These are phyloP conservation scores for Cercospora beticola DNA, from an alignment of 2,329 filamentous ascomycete species.

Conservation along the genomic window DNA sequence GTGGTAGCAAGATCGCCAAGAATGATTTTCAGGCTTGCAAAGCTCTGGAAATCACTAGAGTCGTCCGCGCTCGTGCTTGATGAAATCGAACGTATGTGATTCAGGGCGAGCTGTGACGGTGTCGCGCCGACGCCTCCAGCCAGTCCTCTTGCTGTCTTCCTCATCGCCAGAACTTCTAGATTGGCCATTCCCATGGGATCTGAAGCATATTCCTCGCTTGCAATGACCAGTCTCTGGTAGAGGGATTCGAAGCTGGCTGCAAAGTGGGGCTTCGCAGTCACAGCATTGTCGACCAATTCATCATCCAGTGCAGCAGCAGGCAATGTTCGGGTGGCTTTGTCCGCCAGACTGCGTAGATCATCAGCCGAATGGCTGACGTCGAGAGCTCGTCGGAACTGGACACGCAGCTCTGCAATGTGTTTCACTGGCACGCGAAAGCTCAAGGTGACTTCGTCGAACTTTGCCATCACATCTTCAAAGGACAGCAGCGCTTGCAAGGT, in stretches of 20 bases:
- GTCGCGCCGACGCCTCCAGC: not conserved
- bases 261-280: constrained; percentile 44
- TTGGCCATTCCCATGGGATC: not conserved
- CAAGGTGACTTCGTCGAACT: constrained; percentile 42
- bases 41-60: not conserved
- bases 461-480: constrained; percentile 48
- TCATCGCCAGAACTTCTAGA: constrained; percentile 23
- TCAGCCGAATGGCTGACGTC: constrained; percentile 14
- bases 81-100: constrained; percentile 15
- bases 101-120: not conserved
- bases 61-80: not conserved
- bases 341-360: constrained; percentile 24
- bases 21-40: not conserved
- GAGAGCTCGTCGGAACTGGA: constrained; percentile 30
- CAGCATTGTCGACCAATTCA: constrained; percentile 12
- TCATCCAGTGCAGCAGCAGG: constrained; percentile 5
- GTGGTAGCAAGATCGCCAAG: constrained; percentile 18
- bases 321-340: constrained; percentile 22
- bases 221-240: constrained; percentile 38
- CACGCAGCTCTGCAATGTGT: constrained; percentile 29
- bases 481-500: constrained; percentile 43
- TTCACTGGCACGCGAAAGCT: constrained; percentile 29
- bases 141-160: constrained; percentile 9
- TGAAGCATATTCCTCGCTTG: not conserved
- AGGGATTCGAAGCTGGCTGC: constrained; percentile 48